Conservation (phyloP, 78 protist species). For the Polysphondylium violaceum region DNA sequence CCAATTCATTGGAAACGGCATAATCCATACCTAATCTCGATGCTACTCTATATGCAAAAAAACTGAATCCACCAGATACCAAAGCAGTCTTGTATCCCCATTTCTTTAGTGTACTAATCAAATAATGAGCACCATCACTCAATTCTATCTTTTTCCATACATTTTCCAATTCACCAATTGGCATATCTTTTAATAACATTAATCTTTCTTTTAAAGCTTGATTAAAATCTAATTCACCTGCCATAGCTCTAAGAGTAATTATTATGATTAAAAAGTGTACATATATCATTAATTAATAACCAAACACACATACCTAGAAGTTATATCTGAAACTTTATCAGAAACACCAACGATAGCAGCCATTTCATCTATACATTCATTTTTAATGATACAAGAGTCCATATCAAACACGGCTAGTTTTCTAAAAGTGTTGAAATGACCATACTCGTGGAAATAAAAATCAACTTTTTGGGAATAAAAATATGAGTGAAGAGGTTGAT, state of each 20-base stretch:
- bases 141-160: conserved; percentile 47
- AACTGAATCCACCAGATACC: conserved; percentile 77
- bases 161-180: conserved; percentile 43
- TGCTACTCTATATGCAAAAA: conserved; percentile 46
- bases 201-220: conserved; percentile 63
- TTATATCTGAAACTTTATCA: conserved; percentile 60
- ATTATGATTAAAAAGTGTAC: too few relatives aligned
- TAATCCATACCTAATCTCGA: conserved; percentile 65
- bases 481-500: neutral
- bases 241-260: conserved; percentile 8
- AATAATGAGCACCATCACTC: conserved; percentile 35
- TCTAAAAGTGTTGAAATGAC: neutral
- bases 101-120: conserved; percentile 25
- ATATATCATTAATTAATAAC: neutral
- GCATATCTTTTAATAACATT: conserved; percentile 32
- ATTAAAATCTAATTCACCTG: conserved; percentile 53
- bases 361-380: conserved; percentile 81
- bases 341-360: conserved; percentile 45
- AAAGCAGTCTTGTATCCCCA: conserved; percentile 58
- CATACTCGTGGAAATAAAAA: neutral
- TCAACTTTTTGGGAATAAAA: neutral
- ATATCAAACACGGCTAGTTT: conserved; percentile 57
- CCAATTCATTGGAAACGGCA: conserved; percentile 53
- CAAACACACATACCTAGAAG: neutral
- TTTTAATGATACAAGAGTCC: conserved; percentile 75